Evolutionary conservation across 208 protist species (phyloP).

Genomic region (Trypanosoma platydactyli): DNA sequence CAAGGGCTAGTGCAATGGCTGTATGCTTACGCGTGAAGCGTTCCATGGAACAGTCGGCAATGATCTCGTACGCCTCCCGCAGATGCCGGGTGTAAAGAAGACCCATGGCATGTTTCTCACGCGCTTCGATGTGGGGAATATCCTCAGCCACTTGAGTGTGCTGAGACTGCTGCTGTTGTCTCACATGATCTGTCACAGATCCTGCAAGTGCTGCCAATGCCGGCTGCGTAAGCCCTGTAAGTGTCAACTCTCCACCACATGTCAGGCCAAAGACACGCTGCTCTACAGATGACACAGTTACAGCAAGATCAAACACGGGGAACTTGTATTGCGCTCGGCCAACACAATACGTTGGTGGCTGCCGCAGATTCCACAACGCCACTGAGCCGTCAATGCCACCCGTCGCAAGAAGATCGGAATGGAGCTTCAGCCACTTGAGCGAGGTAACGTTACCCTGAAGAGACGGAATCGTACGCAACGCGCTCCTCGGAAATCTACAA

Average conservation of each 20-base stretch:
- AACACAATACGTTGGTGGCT: conserved; percentile 75
- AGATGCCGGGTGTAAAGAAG: conserved; percentile 65
- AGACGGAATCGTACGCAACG: conserved; percentile 61
- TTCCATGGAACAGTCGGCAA: conserved; percentile 59
- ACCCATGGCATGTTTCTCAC: conserved; percentile 50
- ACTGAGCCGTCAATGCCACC: conserved; percentile 79
- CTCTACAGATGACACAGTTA: conserved; percentile 61
- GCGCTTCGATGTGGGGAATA: conserved; percentile 26
- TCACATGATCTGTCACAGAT: conserved; percentile 9
- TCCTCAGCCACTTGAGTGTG: background rate
- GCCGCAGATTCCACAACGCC: conserved; percentile 77
- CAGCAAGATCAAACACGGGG: conserved; percentile 51
- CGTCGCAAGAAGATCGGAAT: conserved; percentile 73
- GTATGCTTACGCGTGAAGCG: conserved; percentile 62
- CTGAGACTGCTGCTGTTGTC: background rate
- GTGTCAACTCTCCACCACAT: conserved; percentile 52
- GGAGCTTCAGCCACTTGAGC: conserved; percentile 64
- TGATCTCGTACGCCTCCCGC: conserved; percentile 52
- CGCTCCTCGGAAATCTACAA: conserved; percentile 48
- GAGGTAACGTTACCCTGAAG: conserved; percentile 72
- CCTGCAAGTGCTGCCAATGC: conserved; percentile 55
- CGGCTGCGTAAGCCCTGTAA: conserved; percentile 45
- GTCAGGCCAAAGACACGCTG: conserved; percentile 75
- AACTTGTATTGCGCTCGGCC: conserved; percentile 65
- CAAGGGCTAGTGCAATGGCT: conserved; percentile 51